Conservation (phyloP, 768 basidiomycete species). For the Trametes cingulata region DNA sequence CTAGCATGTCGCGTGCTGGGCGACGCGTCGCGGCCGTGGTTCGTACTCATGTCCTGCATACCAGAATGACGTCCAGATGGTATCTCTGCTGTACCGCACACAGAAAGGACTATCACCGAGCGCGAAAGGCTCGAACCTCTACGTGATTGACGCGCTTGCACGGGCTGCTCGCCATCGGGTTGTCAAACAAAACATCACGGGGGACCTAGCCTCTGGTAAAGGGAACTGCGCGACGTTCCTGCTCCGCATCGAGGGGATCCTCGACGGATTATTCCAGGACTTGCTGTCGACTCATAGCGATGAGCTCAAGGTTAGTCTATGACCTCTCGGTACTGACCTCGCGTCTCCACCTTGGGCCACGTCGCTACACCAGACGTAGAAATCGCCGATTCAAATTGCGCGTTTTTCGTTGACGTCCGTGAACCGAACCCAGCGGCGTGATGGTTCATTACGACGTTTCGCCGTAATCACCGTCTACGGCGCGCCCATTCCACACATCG, state of each 20-base stretch:
- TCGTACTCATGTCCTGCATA: not conserved
- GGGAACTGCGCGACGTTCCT: constrained; percentile 85
- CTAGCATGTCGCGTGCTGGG: not conserved
- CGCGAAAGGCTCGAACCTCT: constrained; percentile 84
- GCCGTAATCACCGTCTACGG: not conserved
- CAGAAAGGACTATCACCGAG: constrained; percentile 74
- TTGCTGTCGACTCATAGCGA: constrained; percentile 63
- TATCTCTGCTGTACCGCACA: constrained; percentile 85
- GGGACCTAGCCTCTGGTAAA: constrained; percentile 53
- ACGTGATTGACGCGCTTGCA: constrained; percentile 90
- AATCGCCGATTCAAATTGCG: too few relatives aligned
- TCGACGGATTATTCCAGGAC: constrained; percentile 88
- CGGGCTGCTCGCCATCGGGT: constrained; percentile 74
- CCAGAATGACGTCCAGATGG: constrained; percentile 86
- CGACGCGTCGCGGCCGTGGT: not conserved
- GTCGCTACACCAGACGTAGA: too few relatives aligned
- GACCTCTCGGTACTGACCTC: constrained; percentile 4
- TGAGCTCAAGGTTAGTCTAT: constrained; percentile 83
- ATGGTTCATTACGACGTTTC: not conserved
- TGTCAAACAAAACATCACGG: constrained; percentile 62
- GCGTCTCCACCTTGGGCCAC: too few relatives aligned
- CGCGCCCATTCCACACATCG: not conserved
- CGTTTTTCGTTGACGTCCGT: too few relatives aligned
- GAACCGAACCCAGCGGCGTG: too few relatives aligned
- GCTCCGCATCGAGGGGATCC: constrained; percentile 84